phyloP scores from a whole-genome alignment of 179 eudicot genomes.

The Silene vulgaris region DNA sequence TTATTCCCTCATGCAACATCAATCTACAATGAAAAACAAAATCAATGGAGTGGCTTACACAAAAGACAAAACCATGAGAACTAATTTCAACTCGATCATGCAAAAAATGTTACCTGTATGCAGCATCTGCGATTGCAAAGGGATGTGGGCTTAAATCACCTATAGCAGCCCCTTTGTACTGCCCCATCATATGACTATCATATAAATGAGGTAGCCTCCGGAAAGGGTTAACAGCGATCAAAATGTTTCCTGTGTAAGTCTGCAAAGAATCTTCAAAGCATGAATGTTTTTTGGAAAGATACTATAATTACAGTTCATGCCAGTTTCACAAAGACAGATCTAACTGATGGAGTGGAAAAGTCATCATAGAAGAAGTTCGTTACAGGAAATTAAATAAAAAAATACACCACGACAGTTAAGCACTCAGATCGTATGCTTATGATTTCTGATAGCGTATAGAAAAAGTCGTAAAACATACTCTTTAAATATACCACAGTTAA shows the following conservation, averaged over 20 bases:
- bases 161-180: conserved; percentile 70
- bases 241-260: conserved; percentile 88
- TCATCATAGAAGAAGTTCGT: neutral
- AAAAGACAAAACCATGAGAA: conserved; percentile 19
- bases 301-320: neutral
- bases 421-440: neutral
- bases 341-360: neutral
- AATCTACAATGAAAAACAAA: conserved; percentile 47
- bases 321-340: neutral
- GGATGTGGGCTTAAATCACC: conserved; percentile 92
- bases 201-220: conserved; percentile 73
- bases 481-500: neutral
- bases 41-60: conserved; percentile 15
- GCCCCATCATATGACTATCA: conserved; percentile 56
- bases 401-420: neutral
- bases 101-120: conserved; percentile 59
- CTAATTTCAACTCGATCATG: conserved; percentile 15
- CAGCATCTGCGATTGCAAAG: conserved; percentile 88
- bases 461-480: neutral
- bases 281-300: conserved; percentile 17
- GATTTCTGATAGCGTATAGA: neutral
- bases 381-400: neutral
- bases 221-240: conserved; percentile 95
- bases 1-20: conserved; percentile 76
- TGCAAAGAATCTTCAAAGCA: conserved; percentile 28